Evolutionary conservation across 2,329 filamentous ascomycete species (phyloP), one percentile per base, ranked within the genome.

Genomic region (Apiospora arundinis): DNA sequence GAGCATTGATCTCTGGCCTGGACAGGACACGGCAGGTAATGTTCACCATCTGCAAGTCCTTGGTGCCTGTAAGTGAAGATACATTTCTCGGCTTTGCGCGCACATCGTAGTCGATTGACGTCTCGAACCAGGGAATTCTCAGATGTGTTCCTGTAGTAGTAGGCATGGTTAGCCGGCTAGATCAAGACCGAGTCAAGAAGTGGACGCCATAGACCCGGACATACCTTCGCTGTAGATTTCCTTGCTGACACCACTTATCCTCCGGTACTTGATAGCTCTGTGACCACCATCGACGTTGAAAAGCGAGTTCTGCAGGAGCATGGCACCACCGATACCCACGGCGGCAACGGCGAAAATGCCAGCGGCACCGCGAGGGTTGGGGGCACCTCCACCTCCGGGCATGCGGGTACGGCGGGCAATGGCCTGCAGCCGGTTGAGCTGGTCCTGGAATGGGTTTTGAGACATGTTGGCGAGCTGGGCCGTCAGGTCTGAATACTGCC

Each of bases 41-140:
- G 90, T 99, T 99, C 81, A 98, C 96, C 96, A 99, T 99, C 87
- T 99, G 96, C 84, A 99, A 86, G 85, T 99, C 96, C 88, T 99
- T 99, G 80, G 96, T 99, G 77, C 96, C 96, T 72, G 96, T 99
- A 76, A 99, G 90, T 76, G 96, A 98, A 76, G 96, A 93, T 78
- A 99, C 95, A 80, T 97, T 98, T 82, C 96, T 92, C 79, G 96
- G 96, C 88, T 95, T 98, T 73, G 96, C 96, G 85, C 96, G 95
- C 77, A 99, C 96, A 83, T 99, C 95, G 87, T 98, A 99, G 78
- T 95, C 92, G 82, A 99, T 91, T 69, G 96, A 95, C 5, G 95
- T 97, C 85, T 99, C 96, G 84, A 99, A 92, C 96, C 96, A 99
- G 68, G 96, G 96, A 75, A 99, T 91, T 77, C 92, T 91, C 80